Base-by-base conservation (phyloP, 169 alveolate species). In the Cryptosporidium tyzzeri region DNA sequence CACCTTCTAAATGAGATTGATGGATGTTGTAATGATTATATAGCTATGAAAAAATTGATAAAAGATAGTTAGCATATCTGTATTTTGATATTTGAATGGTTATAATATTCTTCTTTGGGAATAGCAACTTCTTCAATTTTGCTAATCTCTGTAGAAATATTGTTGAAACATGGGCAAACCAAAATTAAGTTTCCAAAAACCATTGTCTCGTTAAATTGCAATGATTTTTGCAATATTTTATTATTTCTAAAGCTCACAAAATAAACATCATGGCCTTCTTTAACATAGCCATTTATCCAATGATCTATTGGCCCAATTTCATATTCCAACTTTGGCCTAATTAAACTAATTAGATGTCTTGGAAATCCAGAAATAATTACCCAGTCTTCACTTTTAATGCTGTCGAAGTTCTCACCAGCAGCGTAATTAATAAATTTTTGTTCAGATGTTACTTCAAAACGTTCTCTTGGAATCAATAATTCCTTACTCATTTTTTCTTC, bases 231-330 rank as follows among this genome's bases (percentile, higher is more conserved):
- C 16, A 29, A 12, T 61, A 65, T 26, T 45, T 41, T 62, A 45
- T 80, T 21, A 80, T 48, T 62, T 62, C 89, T 80, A 44, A 80
- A 80, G 41, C 61, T 59, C 41, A 80, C 89, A 62, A 62, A 80
- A 61, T 80, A 80, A 9, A 65, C 10, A 29, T 65, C 68, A 31
- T 3, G 51, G 2, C 35, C 80, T 18, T 80, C 75, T 41, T 67
- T 41, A 21, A 18, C 37, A 45, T 61, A 23, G 16, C 55, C 67
- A 62, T 80, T 80, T 14, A 80, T 62, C 89, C 89, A 80, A 62
- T 80, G 9, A 14, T 80, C 89, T n/a, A 80, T 80, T 61, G 89
- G 89, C 18, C 89, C 89, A 45, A 80, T 80, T 39, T 62, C 80
- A 62, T 37, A n/a, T 48, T 80, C 89, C 31, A 80, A 26, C 18